phyloP scores from a whole-genome alignment of 1,284 basidiomycete species.

The Malassezia vespertilionis region DNA sequence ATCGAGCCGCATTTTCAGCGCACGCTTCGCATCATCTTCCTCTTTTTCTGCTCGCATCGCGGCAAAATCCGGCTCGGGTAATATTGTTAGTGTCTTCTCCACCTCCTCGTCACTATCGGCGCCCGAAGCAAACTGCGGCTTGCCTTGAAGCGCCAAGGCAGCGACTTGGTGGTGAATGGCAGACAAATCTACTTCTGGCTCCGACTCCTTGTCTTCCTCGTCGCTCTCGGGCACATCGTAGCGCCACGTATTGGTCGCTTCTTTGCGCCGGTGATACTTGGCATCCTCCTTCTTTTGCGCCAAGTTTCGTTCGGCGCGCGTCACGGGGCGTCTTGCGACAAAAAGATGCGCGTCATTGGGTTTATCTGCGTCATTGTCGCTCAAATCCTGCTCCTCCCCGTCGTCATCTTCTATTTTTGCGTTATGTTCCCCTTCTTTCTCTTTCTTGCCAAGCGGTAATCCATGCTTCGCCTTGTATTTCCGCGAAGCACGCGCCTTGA shows the following conservation, averaged over 20 bases:
- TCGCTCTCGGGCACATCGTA: too few relatives aligned
- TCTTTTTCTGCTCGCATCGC: constrained; percentile 27
- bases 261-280: too few relatives aligned
- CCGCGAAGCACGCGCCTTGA: constrained; percentile 43
- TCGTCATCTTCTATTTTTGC: too few relatives aligned
- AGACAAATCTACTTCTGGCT: constrained; percentile 41
- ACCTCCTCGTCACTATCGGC: constrained; percentile 16
- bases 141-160: constrained; percentile 23
- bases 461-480: constrained; percentile 24
- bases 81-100: constrained; percentile 1
- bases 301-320: too few relatives aligned
- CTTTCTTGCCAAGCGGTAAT: not conserved
- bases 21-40: constrained; percentile 30
- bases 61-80: too few relatives aligned
- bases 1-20: too few relatives aligned
- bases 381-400: too few relatives aligned
- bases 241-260: constrained; percentile 13
- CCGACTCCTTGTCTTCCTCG: constrained; percentile 28
- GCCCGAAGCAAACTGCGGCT: constrained; percentile 19
- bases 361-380: not conserved
- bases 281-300: too few relatives aligned
- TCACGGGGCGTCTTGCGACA: too few relatives aligned
- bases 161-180: constrained; percentile 28
- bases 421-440: not conserved
- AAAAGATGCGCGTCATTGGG: too few relatives aligned